Conservation (phyloP, 805 yeast species). For the Starmerella ratchasimensis region DNA sequence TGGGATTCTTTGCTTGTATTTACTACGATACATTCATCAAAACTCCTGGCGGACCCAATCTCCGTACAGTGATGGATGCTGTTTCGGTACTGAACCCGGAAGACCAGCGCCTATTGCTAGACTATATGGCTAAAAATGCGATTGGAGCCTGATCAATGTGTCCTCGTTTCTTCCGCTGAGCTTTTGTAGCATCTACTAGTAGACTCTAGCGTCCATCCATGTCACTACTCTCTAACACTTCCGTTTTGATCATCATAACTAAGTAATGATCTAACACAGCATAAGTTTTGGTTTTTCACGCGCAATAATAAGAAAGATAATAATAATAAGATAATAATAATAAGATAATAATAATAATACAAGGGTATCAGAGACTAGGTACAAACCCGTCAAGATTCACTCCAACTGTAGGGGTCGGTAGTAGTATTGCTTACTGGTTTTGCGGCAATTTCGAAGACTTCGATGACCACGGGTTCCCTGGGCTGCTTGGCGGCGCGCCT, state of each 20-base stretch:
- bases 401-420: slow-evolving; percentile 32
- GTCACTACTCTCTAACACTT: no score
- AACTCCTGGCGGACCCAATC: slow-evolving; percentile 35
- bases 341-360: no score
- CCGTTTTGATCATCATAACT: no score
- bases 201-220: no score
- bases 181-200: no score
- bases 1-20: slow-evolving; percentile 90
- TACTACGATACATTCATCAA: slow-evolving; percentile 88
- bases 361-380: not conserved
- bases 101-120: slow-evolving; percentile 10
- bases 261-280: no score
- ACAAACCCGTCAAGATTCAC: not conserved
- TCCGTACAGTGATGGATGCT: slow-evolving; percentile 62
- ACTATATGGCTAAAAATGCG: not conserved
- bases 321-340: no score
- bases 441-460: slow-evolving; percentile 78
- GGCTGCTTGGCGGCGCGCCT: slow-evolving; percentile 54
- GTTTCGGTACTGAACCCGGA: slow-evolving; percentile 27
- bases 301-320: no score
- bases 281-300: no score
- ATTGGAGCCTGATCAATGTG: not conserved
- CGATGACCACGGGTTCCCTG: slow-evolving; percentile 65
- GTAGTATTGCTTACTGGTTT: slow-evolving; percentile 79
- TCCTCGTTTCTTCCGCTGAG: no score